Base-by-base conservation (phyloP, 2,329 filamentous ascomycete species). In the Exophiala calicioides region DNA sequence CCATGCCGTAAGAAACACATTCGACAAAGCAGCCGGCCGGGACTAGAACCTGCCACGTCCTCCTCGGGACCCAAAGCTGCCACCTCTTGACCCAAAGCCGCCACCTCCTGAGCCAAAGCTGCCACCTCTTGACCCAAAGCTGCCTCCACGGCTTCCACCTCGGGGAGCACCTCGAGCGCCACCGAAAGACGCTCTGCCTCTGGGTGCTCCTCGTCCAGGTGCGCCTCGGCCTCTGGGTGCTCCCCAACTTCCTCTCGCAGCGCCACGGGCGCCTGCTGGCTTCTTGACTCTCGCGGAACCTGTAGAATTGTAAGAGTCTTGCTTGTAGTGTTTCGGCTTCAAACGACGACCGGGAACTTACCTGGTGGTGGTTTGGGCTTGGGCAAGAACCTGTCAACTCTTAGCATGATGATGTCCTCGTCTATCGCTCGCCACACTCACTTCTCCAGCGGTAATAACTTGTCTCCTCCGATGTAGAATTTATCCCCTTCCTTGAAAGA, bases 401-500 rank as follows among this genome's bases (percentile, higher is more conserved):
- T 47, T 57, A 65, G 60, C 44, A 45, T 42, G 41, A 20, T 32
- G 38, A 12, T 33, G 16, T 24, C 21, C 36, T 12, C 29, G 16
- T 13, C 16, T 33, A n/a, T 21, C 20, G 37, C 19, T 37, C 58
- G 40, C 13, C 35, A 18, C 8, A 51, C 67, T 44, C 69, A 81
- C 78, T 86, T 90, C 71, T 98, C 93, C 61, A 97, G 76, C 33
- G 93, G 91, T 53, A 98, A 78, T 41, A 96, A 82, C 78, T 96
- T 98, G 75, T 97, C 93, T 64, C 84, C 81, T 61, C 85, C 88
- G 65, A 97, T 95, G 77, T 84, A 98, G 74, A 98, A 94, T 75
- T 94, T 95, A 78, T 97, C 93, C 66, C 93, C 93, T 55, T 84
- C 74, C 77, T 96, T 95, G 84, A 97, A 98, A 30, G 87, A 93